Evolutionary conservation across 805 yeast species (phyloP), one percentile per base, ranked within the genome.

Genomic region (Starmerella ratchasimensis): DNA sequence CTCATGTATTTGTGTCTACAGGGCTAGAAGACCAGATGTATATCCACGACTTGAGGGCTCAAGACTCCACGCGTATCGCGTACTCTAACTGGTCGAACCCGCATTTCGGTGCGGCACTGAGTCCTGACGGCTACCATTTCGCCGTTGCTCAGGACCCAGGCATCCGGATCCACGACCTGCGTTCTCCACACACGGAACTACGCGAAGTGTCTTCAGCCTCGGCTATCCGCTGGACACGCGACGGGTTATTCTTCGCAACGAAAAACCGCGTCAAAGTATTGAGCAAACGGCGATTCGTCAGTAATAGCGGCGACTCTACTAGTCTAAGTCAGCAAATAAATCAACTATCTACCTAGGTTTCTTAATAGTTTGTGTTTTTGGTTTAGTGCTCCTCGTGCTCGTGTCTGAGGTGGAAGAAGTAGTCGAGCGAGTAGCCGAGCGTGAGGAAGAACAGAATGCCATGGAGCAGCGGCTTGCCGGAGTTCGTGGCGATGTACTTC

Each of bases 361-460:
- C n/a, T 7, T 15, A 11, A 21, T 6, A 13, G 5, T 5, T 21
- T 5, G 20, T 25, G 26, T 21, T 14, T 27, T 8, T 13, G 10
- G 22, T 36, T 36, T 18, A 33, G 43, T 39, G 42, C 42, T 37
- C 37, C 43, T 45, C 40, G 36, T 44, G 48, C 48, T 51, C 53
- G 50, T 52, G 55, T 21, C 60, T 49, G 30, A 59, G 74, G 69
- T 88, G 96, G 76, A 82, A 74, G 70, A 77, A 80, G 75, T 86
- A 86, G 68, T 86, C 95, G 67, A 82, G 68, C 48, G 83, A 69
- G 79, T 86, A 86, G 56, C 96, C 95, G 43, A 80, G 66, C 48
- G 71, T 59, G 51, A 82, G 60, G 61, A 83, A 61, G 59, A 71
- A 72, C 41, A 71, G 56, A 45, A 83, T 78, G 51, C 76, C 66